phyloP scores from a whole-genome alignment of 805 yeast genomes.

The Lipomyces japonicus region DNA sequence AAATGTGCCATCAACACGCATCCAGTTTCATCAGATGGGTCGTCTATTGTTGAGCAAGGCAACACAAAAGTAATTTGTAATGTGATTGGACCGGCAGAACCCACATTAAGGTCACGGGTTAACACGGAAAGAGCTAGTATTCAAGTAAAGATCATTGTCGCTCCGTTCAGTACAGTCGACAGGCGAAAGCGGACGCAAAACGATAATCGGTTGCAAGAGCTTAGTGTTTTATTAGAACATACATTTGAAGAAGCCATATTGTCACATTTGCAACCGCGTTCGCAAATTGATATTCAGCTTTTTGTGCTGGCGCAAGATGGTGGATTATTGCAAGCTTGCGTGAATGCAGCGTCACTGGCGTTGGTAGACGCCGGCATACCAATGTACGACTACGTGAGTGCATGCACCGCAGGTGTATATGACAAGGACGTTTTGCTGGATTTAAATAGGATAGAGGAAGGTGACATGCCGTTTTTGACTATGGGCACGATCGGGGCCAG shows the following conservation, averaged over 20 bases:
- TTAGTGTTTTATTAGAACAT: constrained; percentile 35
- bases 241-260: constrained; percentile 56
- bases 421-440: constrained; percentile 75
- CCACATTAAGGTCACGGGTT: constrained; percentile 47
- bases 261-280: constrained; percentile 72
- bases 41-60: constrained; percentile 88
- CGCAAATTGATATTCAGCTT: constrained; percentile 68
- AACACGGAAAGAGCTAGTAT: constrained; percentile 54
- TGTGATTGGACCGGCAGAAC: constrained; percentile 89
- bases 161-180: constrained; percentile 76
- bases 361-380: constrained; percentile 93
- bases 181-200: constrained; percentile 64
- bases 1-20: constrained; percentile 82
- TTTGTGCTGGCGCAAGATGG: constrained; percentile 89
- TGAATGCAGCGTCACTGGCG: constrained; percentile 85
- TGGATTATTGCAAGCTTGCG: constrained; percentile 70
- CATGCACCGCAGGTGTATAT: constrained; percentile 73
- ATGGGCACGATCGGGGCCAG: constrained; percentile 80
- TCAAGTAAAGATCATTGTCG: constrained; percentile 61
- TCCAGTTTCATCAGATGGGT: constrained; percentile 81
- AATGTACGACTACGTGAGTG: constrained; percentile 83
- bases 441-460: constrained; percentile 75
- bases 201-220: constrained; percentile 48
- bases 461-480: constrained; percentile 75
- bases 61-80: constrained; percentile 81